Evolutionary conservation across 2,329 filamentous ascomycete genomes (phyloP), one percentile per base, ranked within the genome.

Genomic region (Penicillium sp.): DNA sequence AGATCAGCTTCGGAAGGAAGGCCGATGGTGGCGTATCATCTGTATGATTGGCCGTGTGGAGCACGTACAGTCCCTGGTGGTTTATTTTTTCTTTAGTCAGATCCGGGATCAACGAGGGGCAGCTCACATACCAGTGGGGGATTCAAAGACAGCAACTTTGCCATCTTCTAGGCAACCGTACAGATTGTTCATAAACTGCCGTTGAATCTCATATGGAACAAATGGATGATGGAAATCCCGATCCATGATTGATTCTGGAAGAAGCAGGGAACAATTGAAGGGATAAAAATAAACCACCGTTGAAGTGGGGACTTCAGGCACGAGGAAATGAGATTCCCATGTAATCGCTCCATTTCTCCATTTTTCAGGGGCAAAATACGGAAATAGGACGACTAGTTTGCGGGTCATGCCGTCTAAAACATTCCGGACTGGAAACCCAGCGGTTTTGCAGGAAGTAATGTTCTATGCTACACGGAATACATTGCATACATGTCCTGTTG

Each of bases 131-230:
- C 93, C 93, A 43, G 93, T 97, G n/a, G 93, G 93, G 46, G 91
- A 96, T 71, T 97, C 93, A 46, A 97, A 87, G 44, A 97, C 92
- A 29, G 90, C 93, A 47, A 96, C 82, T 68, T 93, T 90, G 9
- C 90, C 88, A 43, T 89, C 74, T 64, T 96, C 87, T 26, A 96
- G 84, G 58, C 91, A 90, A 49, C 85, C 77, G 70, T 96, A 96
- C 5, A 95, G 82, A 0, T 89, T 84, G 63, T 82, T 86, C 93
- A 97, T 97, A 70, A 97, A 96, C 64, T 93, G 80, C 45, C 88
- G 81, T 69, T 97, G 93, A 44, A 96, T 95, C 52, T 90, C 84
- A 73, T 97, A 97, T 0, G 93, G 93, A 29, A 86, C 85, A 72
- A 88, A 96, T 0, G 93, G 93, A 70, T 97, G 93, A 68, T 96